These are phyloP conservation scores for Dacryopinax primogenitus DNA, from an alignment of 768 basidiomycete genomes.

Conservation along the genomic window DNA sequence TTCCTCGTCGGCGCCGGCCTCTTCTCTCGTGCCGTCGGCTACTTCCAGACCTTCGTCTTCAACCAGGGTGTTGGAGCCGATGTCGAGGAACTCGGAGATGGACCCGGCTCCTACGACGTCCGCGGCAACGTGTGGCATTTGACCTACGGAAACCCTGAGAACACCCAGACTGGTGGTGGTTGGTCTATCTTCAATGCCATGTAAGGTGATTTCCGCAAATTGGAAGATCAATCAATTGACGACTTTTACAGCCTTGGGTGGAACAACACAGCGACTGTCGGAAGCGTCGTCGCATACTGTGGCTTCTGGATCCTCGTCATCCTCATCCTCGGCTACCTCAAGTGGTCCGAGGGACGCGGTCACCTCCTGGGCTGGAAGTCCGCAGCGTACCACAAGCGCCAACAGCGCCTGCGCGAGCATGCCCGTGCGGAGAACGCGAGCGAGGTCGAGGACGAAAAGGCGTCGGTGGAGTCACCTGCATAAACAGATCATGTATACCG, in stretches of 20 bases:
- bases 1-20: slow-evolving; percentile 90
- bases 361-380: slow-evolving; percentile 23
- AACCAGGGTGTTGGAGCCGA: slow-evolving; percentile 54
- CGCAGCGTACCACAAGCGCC: slow-evolving; percentile 15
- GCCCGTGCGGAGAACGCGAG: not conserved
- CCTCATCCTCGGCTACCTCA: slow-evolving; percentile 34
- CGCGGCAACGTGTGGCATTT: slow-evolving; percentile 81
- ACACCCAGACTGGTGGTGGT: slow-evolving; percentile 38
- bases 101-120: slow-evolving; percentile 75
- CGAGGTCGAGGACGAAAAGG: not conserved
- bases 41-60: slow-evolving; percentile 59
- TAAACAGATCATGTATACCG: not conserved
- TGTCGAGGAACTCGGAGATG: slow-evolving; percentile 38
- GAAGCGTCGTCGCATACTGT: slow-evolving; percentile 72
- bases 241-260: slow-evolving; percentile 43
- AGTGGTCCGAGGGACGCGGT: slow-evolving; percentile 32
- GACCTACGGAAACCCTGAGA: slow-evolving; percentile 60
- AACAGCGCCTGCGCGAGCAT: not conserved
- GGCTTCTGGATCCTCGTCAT: slow-evolving; percentile 88
- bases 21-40: slow-evolving; percentile 64
- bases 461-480: not conserved
- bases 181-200: slow-evolving; percentile 79
- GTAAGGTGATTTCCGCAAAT: slow-evolving; percentile 19
- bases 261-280: slow-evolving; percentile 71
- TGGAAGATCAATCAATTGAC: not conserved